These are phyloP conservation scores for Ligustrum vulgare DNA, from an alignment of 257 asterid genomes.

Conservation along the genomic window DNA sequence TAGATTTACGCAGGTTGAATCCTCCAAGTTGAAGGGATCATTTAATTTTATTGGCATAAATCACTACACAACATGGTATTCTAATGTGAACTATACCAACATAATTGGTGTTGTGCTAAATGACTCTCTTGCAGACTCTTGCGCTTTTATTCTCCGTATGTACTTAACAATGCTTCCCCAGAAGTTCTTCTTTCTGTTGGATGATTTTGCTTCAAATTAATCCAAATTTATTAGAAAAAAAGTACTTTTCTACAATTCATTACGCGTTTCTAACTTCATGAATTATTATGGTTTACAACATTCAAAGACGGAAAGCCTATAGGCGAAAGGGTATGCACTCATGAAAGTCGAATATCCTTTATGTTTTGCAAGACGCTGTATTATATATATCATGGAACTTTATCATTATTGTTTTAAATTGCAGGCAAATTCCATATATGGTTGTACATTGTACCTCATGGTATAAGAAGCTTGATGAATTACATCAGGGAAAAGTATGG, in stretches of 20 bases:
- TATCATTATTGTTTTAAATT: background rate
- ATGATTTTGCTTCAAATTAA: background rate
- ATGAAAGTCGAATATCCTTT: background rate
- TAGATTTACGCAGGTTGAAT: slow-evolving; percentile 45
- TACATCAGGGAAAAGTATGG: slow-evolving; percentile 66
- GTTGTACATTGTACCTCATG: slow-evolving; percentile 80
- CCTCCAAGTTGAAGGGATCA: slow-evolving; percentile 57
- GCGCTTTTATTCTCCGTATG: slow-evolving; percentile 63
- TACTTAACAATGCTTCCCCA: background rate
- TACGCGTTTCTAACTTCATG: background rate
- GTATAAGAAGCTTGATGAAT: slow-evolving; percentile 78
- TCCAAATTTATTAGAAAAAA: background rate
- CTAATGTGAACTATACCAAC: slow-evolving; percentile 41
- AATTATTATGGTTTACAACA: slow-evolving; percentile 31
- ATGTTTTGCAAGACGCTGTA: no score
- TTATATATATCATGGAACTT: no score
- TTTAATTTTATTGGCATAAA: slow-evolving; percentile 87
- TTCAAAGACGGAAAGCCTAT: slow-evolving; percentile 40
- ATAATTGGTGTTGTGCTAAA: slow-evolving; percentile 50
- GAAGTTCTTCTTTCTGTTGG: background rate
- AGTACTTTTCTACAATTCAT: background rate
- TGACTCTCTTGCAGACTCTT: slow-evolving; percentile 65
- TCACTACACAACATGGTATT: slow-evolving; percentile 91
- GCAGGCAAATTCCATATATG: slow-evolving; percentile 87
- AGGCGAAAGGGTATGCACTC: slow-evolving; percentile 40